phyloP scores from a whole-genome alignment of 495 filamentous ascomycete genomes.

The Tetracladium setigerum region DNA sequence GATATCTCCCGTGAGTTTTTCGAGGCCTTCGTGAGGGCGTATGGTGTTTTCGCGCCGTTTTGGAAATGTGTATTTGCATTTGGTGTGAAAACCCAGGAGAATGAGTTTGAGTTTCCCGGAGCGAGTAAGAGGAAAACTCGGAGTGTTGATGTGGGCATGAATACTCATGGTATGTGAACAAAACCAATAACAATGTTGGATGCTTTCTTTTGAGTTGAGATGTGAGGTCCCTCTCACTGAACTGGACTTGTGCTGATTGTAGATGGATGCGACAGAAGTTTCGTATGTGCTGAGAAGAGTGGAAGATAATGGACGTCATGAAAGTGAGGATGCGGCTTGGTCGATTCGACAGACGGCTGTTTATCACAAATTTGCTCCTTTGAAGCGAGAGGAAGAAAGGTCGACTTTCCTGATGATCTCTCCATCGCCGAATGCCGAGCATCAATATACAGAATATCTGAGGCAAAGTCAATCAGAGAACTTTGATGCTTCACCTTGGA shows the following conservation, averaged over 20 bases:
- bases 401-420: slow-evolving; percentile 10
- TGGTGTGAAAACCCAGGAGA: slow-evolving; percentile 5
- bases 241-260: not conserved
- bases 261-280: not conserved
- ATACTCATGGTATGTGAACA: no score
- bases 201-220: no score
- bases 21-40: slow-evolving; percentile 5
- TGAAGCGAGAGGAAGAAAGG: not conserved
- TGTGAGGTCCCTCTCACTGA: no score
- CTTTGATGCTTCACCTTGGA: not conserved
- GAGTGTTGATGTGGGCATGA: not conserved
- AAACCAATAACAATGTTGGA: no score
- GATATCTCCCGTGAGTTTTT: slow-evolving; percentile 6
- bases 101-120: slow-evolving; percentile 12
- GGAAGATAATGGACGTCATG: slow-evolving; percentile 3
- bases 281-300: slow-evolving; percentile 9
- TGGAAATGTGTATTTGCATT: slow-evolving; percentile 13
- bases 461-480: not conserved
- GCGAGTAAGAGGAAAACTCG: not conserved
- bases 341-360: slow-evolving; percentile 14
- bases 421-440: slow-evolving; percentile 2
- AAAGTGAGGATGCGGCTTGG: slow-evolving; percentile 1
- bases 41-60: slow-evolving; percentile 2
- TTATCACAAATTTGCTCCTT: slow-evolving; percentile 5
- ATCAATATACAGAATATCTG: not conserved